Evolutionary conservation across 768 basidiomycete genomes (phyloP), one percentile per base, ranked within the genome.

Genomic region (Suillus clintonianus): DNA sequence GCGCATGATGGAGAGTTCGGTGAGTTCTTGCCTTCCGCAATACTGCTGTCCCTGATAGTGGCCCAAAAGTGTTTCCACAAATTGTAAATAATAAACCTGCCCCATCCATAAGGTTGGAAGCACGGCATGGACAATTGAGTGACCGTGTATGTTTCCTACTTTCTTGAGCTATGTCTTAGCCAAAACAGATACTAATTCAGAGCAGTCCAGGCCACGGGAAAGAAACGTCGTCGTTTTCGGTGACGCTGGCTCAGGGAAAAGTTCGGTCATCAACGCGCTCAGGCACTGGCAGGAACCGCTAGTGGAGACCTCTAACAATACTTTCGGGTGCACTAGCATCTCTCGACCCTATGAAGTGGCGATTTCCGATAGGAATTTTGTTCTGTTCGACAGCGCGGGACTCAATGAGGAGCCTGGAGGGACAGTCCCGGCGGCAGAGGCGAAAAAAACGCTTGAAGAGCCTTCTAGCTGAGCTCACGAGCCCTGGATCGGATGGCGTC

Each of bases 241-340:
- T 9, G 78, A 81, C 62, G 74, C 74, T 11, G 80, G 81, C 17
- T 62, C 70, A 13, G 76, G 77, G 41, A 82, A 82, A 62, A 81
- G 80, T 58, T 80, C 78, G 0, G 67, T 82, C 37, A 70, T 82
- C 65, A 82, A 81, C 67, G 72, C 79, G 75, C 67, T 82, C 43
- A n/a, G n/a, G 69, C 68, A 6, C n/a, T n/a, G n/a, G n/a, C 74
- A 72, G 15, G 17, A 58, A 9, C 56, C 72, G 5, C 51, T 69
- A 17, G 76, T 79, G 2, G 56, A 54, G 24, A 72, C 72, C 22
- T 79, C 77, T 27, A 75, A 69, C 37, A 56, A 68, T 8, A 73
- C 76, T 1, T 58, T 66, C 2, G 80, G 80, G 1, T 78, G 75
- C 64, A 82, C 82, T 0, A 76, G 78, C 53, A 43, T 64, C 5